phyloP scores from a whole-genome alignment of 179 eudicot genomes.

The Amaranthus tricolor region DNA sequence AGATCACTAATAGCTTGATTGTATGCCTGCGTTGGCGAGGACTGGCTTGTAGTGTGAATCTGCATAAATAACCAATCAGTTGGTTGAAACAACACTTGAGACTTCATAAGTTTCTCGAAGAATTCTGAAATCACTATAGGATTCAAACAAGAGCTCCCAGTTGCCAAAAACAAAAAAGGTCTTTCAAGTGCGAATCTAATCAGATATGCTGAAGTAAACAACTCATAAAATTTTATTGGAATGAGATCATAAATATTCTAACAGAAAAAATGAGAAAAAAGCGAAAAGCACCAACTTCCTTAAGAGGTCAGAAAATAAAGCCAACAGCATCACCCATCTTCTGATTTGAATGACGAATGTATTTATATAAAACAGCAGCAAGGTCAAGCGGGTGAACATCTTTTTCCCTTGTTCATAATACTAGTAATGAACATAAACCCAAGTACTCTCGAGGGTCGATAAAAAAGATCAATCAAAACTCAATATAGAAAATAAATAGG shows the following conservation, averaged over 20 bases:
- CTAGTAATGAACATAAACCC: not conserved
- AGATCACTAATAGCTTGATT: constrained; percentile 94
- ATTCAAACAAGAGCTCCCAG: not conserved
- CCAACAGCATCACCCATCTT: not conserved
- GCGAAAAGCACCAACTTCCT: not conserved
- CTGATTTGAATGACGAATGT: not conserved
- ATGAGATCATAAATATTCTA: not conserved
- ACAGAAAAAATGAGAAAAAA: not conserved
- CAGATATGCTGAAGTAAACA: not conserved
- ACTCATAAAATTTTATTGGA: not conserved
- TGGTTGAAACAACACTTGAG: not conserved
- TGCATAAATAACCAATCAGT: constrained; percentile 27
- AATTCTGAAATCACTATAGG: not conserved
- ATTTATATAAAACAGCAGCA: not conserved
- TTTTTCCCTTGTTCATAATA: not conserved
- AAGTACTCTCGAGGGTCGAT: not conserved
- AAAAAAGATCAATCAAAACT: not conserved
- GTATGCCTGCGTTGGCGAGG: constrained; percentile 94
- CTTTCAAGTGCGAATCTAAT: not conserved
- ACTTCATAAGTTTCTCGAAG: not conserved
- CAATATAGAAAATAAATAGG: not conserved
- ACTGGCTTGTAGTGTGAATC: constrained; percentile 96
- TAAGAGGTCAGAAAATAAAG: not conserved
- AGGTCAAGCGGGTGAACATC: not conserved
- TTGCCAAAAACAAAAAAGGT: not conserved